Evolutionary conservation across 179 eudicot genomes (phyloP).

Genomic region (Silene coronaria): DNA sequence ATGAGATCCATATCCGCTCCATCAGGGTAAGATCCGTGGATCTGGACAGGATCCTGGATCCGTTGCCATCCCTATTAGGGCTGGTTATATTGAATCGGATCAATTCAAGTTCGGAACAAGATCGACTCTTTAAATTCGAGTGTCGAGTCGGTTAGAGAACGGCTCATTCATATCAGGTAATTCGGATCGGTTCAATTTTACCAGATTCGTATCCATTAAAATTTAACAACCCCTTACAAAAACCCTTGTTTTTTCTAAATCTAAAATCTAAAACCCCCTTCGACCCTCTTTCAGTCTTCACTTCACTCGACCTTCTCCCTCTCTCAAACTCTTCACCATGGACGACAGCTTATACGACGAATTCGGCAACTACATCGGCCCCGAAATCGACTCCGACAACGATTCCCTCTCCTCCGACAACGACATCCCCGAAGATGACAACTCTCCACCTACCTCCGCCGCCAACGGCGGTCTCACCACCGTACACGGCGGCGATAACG

Average conservation of each 20-base stretch:
- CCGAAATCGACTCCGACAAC: conserved; percentile 79
- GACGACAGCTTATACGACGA: conserved; percentile 93
- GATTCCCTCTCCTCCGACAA: conserved; percentile 53
- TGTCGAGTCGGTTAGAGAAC: too few relatives aligned
- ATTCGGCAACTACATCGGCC: conserved; percentile 97
- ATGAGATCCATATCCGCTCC: too few relatives aligned
- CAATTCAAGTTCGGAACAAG: too few relatives aligned
- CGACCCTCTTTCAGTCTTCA: not conserved
- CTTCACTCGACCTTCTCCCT: conserved; percentile 9
- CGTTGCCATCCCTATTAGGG: too few relatives aligned
- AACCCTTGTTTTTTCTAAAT: conserved; percentile 7
- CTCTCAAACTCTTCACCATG: conserved; percentile 33
- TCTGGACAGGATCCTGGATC: too few relatives aligned
- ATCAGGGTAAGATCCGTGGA: too few relatives aligned
- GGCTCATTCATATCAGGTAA: too few relatives aligned
- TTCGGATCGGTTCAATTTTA: too few relatives aligned
- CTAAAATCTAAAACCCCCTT: not conserved
- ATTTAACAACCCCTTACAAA: too few relatives aligned
- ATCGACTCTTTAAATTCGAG: too few relatives aligned
- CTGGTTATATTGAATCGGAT: too few relatives aligned
- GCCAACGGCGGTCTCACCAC: conserved; percentile 62
- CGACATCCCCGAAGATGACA: conserved; percentile 33
- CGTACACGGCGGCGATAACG: conserved; percentile 32
- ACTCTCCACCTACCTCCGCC: conserved; percentile 35
- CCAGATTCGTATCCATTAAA: too few relatives aligned